Evolutionary conservation across 1,139 yeast genomes (phyloP).

Genomic region (Saccharomyces uvarum): DNA sequence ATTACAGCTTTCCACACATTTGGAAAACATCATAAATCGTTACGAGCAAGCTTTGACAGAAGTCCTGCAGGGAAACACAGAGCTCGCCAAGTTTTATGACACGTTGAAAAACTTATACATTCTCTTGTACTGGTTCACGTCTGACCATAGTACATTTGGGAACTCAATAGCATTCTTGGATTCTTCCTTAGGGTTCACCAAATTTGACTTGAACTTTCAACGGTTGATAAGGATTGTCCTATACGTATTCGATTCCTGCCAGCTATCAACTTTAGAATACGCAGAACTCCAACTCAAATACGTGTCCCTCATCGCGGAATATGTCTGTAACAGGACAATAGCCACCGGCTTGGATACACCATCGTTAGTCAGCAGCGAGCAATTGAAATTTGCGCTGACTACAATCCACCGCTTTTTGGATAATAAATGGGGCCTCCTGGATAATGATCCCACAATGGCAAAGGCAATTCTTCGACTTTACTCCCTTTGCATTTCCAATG

Average conservation of each 20-base stretch:
- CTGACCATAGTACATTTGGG: slow-evolving; percentile 12
- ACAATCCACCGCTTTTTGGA: slow-evolving; percentile 14
- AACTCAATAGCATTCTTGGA: slow-evolving; percentile 14
- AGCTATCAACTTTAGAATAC: slow-evolving; percentile 6
- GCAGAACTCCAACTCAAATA: slow-evolving; percentile 13
- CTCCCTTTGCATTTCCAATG: slow-evolving; percentile 10
- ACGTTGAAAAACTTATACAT: slow-evolving; percentile 15
- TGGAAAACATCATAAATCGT: slow-evolving; percentile 7
- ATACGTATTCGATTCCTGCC: slow-evolving; percentile 21
- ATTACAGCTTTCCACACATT: slow-evolving; percentile 10
- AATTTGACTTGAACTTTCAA: slow-evolving; percentile 25
- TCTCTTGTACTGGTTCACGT: slow-evolving; percentile 22
- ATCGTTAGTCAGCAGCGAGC: slow-evolving; percentile 11
- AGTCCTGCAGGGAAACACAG: slow-evolving; percentile 14
- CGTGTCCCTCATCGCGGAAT: slow-evolving; percentile 14
- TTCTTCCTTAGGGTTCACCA: slow-evolving; percentile 14
- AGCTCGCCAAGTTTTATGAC: slow-evolving; percentile 8
- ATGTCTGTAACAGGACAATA: slow-evolving; percentile 9
- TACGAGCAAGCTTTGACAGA: slow-evolving; percentile 14
- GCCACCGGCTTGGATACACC: slow-evolving; percentile 3
- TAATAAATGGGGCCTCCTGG: slow-evolving; percentile 5
- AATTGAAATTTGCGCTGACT: slow-evolving; percentile 16
- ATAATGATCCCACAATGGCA: slow-evolving; percentile 13
- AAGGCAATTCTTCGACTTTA: slow-evolving; percentile 22
- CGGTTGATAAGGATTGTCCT: slow-evolving; percentile 21